A percentile compares a stretch with the other conserved stretches of the same genome.
Evolutionary conservation across 176 grass and related monocot genomes (phyloP).

Genomic region (Lolium perenne): DNA sequence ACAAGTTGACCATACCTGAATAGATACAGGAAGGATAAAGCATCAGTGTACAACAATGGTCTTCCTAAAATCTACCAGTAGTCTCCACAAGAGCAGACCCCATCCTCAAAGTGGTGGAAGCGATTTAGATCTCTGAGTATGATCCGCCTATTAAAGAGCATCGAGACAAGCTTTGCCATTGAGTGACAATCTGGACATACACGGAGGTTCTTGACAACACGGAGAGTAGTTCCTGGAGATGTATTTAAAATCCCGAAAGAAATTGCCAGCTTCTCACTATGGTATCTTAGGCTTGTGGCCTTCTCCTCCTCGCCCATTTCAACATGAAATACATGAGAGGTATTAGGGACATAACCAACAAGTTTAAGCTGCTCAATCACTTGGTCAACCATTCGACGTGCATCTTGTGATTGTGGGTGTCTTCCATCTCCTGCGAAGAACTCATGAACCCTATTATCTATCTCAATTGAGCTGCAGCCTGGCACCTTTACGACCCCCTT

Average conservation of each 20-base stretch:
- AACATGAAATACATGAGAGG: slow-evolving; percentile 70
- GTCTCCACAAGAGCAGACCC: slow-evolving; percentile 74
- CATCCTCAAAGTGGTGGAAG: slow-evolving; percentile 69
- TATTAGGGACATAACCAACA: slow-evolving; percentile 71
- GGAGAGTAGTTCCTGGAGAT: slow-evolving; percentile 65
- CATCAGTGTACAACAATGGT: background rate
- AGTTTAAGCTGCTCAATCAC: slow-evolving; percentile 70
- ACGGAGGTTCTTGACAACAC: slow-evolving; percentile 75
- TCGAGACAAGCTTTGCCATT: slow-evolving; percentile 70
- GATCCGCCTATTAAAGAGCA: slow-evolving; percentile 66
- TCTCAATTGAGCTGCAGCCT: slow-evolving; percentile 81
- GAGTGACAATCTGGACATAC: slow-evolving; percentile 81
- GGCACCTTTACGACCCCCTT: slow-evolving; percentile 75
- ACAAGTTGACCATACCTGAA: slow-evolving; percentile 47
- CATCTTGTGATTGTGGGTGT: slow-evolving; percentile 62
- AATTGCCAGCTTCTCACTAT: slow-evolving; percentile 79
- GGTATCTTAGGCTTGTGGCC: slow-evolving; percentile 62
- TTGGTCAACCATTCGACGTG: slow-evolving; percentile 68
- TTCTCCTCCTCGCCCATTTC: slow-evolving; percentile 78
- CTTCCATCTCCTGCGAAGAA: slow-evolving; percentile 84
- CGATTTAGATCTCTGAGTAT: slow-evolving; percentile 87
- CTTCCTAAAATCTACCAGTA: slow-evolving; percentile 61
- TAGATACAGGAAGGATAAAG: slow-evolving; percentile 32
- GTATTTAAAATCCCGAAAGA: slow-evolving; percentile 76
- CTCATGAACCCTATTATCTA: slow-evolving; percentile 69